Evolutionary conservation across 2,329 filamentous ascomycete species (phyloP), one percentile per base, ranked within the genome.

Genomic region (Teratosphaeria viscida): DNA sequence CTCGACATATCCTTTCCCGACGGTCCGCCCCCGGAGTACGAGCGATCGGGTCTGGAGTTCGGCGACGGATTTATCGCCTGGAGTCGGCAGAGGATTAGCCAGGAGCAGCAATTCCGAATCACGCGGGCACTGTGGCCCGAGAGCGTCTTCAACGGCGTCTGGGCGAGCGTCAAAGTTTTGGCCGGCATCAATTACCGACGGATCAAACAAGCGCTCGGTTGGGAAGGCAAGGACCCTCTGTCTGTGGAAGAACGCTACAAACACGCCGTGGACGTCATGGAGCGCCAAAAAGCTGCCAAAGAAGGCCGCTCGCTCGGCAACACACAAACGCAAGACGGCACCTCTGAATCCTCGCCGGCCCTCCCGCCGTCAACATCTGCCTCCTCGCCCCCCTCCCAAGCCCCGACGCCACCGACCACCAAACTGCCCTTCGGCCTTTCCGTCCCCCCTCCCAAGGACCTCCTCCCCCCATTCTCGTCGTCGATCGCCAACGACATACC

Each of bases 1-100:
- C 68, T 82, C 5, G 78, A 81, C 55, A 70, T 80, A 19, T 71
- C 70, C 16, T 80, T 78, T 55, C 79, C 79, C 1, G 72, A 77
- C 53, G 76, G 75, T 3, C 78, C 78, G 47, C 79, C 79, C 1
- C 67, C 71, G 62, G 78, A 81, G 61, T 81, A 77, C 59, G 76
- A 77, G 61, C 74, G 76, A 3, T 75, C 72, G 23, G 79, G 79
- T 0, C 62, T 77, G n/a, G 74, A 74, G 54, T 69, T 77, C 35
- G 68, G 70, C 8, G 71, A 73, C 35, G 70, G 71, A 10, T 75
- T 70, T 56, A 65, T 78, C 12, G 70, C 73, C 34, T 79, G 71
- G 74, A 74, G 65, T 65, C 75, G 65, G 29, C 72, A 73, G 63
- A 70, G 68, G 60, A 74, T 72, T 55, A 74, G 63, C 57, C 70